Evolutionary conservation across 306 rosid genomes (phyloP).

Genomic region (Cajanus cajan): DNA sequence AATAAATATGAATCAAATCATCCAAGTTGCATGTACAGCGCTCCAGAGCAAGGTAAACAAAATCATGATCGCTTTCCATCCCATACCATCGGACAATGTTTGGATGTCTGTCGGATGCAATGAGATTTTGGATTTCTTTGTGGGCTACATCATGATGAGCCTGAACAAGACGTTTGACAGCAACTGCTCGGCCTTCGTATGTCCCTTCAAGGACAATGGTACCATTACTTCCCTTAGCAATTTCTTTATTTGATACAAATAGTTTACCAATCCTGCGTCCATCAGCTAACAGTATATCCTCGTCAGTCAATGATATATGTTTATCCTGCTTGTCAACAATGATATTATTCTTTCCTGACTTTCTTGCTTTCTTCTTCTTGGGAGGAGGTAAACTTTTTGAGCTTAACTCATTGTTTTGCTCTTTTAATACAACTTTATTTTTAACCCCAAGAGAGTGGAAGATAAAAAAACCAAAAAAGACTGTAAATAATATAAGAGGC

Average conservation of each 20-base stretch:
- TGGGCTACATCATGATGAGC: constrained; percentile 67
- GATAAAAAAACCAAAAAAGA: constrained; percentile 29
- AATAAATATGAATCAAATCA: constrained; percentile 47
- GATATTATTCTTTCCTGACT: constrained; percentile 38
- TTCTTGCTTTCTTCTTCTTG: constrained; percentile 50
- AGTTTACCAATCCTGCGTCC: constrained; percentile 72
- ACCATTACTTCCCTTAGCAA: constrained; percentile 81
- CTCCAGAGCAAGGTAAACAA: constrained; percentile 72
- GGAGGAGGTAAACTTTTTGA: constrained; percentile 36
- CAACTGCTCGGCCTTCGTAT: constrained; percentile 71
- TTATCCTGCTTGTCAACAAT: constrained; percentile 35
- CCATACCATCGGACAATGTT: constrained; percentile 79
- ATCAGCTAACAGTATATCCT: constrained; percentile 33
- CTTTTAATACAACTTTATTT: constrained; percentile 6
- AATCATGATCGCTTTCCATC: constrained; percentile 71
- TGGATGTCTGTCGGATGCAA: constrained; percentile 71
- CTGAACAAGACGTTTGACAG: constrained; percentile 78
- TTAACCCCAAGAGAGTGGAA: background rate
- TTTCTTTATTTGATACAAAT: constrained; percentile 50
- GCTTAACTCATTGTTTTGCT: constrained; percentile 24
- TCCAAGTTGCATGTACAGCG: constrained; percentile 67
- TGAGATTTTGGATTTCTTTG: constrained; percentile 75
- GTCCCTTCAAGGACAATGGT: constrained; percentile 72
- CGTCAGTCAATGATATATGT: constrained; percentile 23
- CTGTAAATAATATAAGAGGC: constrained; percentile 16